Base-by-base conservation (phyloP, 306 rosid species). In the Carpinus viminea region DNA sequence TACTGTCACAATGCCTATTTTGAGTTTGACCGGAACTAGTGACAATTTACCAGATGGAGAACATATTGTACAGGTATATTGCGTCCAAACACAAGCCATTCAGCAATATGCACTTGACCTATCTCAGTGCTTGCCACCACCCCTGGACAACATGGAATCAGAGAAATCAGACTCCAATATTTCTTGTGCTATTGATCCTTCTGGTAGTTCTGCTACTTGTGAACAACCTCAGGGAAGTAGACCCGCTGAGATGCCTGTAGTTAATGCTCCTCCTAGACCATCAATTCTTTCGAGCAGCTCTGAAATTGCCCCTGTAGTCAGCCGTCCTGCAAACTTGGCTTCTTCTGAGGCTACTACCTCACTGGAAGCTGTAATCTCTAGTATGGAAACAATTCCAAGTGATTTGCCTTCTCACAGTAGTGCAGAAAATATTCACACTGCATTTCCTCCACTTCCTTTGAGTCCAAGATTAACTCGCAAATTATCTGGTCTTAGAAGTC, bases 71-170 rank as follows among this genome's bases (percentile, higher is more conserved):
- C 95, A 90, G 81, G 79, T 90, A 53, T 88, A 90, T 81, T 90
- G 95, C 41, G 88, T 90, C 74, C 95, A 90, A 86, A 90, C 95
- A 77, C 95, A 88, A 85, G 95, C 95, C 81, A 90, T 90, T 80
- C 95, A 90, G 80, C 95, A 90, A 66, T 90, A 90, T 80, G 95
- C 92, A 51, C 86, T 90, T 72, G 77, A 83, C 77, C 80, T 90
- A 69, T 87, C 91, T 70, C 95, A 88, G 75, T 90, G 95, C 84
- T 80, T 90, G 78, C 95, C 95, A 77, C 91, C 92, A 1, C 89
- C 94, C 4, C 34, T 90, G 50, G 90, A 88, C 70, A 85, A 81
- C 71, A 72, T 65, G 64, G 95, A 87, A 70, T 73, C 76, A 59
- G 92, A 88, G 74, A 85, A 85, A 76, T 75, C 84, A 61, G 86